Evolutionary conservation across 352 stramenopile genomes (phyloP).

Genomic region (Phytopythium chamaehyphon): DNA sequence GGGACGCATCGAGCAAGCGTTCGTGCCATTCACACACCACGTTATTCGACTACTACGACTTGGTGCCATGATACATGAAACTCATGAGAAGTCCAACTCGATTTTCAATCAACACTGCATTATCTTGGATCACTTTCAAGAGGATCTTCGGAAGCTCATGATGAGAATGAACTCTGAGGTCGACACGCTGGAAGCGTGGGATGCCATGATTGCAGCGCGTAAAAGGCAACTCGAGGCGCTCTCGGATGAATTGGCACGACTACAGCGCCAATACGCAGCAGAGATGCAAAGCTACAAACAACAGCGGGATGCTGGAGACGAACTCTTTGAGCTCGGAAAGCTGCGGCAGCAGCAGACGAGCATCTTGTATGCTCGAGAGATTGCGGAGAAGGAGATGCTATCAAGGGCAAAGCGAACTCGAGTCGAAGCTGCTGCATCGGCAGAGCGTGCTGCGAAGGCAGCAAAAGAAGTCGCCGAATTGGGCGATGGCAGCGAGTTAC

Average conservation of each 20-base stretch:
- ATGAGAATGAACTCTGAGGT: conserved; percentile 46
- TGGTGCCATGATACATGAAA: conserved; percentile 31
- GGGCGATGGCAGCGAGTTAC: conserved; percentile 28
- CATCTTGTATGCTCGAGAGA: conserved; percentile 43
- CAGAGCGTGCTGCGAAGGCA: conserved; percentile 10
- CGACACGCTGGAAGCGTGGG: conserved; percentile 54
- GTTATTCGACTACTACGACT: conserved; percentile 49
- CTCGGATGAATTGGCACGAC: conserved; percentile 43
- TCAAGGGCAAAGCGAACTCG: conserved; percentile 29
- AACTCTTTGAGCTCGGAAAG: conserved; percentile 56
- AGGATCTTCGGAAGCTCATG: conserved; percentile 56
- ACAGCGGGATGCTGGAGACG: conserved; percentile 60
- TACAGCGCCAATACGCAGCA: conserved; percentile 58
- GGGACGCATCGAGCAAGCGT: conserved; percentile 56
- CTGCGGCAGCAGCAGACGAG: conserved; percentile 45
- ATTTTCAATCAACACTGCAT: conserved; percentile 35
- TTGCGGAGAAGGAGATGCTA: conserved; percentile 34
- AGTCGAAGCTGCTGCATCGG: conserved; percentile 16
- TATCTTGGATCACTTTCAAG: conserved; percentile 50
- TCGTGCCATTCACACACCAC: conserved; percentile 76
- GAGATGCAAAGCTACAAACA: conserved; percentile 58
- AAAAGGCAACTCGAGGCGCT: conserved; percentile 56
- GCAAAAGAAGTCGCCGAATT: conserved; percentile 11
- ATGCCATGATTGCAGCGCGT: conserved; percentile 56
- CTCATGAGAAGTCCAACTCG: conserved; percentile 31